Evolutionary conservation across 2,329 filamentous ascomycete genomes (phyloP).

Genomic region (Dactylonectria macrodidyma): DNA sequence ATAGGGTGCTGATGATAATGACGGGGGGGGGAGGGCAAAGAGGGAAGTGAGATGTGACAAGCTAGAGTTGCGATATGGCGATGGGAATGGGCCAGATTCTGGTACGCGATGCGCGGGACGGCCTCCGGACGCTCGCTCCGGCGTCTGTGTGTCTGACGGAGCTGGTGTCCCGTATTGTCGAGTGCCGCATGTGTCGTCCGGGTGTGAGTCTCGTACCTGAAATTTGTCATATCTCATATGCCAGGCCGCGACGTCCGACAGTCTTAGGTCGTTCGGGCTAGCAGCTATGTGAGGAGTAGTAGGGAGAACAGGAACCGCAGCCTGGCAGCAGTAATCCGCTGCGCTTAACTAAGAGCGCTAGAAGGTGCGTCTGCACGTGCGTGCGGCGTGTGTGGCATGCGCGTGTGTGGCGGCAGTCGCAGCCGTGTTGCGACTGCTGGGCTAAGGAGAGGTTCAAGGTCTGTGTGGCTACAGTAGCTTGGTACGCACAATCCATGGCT

Average conservation of each 20-base stretch:
- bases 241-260: background rate
- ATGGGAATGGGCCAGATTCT: slow-evolving; percentile 15
- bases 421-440: background rate
- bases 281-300: background rate
- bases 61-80: background rate
- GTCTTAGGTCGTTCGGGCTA: background rate
- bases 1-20: slow-evolving; percentile 7
- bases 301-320: background rate
- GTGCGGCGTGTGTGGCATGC: slow-evolving; percentile 8
- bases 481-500: slow-evolving; percentile 9
- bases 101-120: background rate
- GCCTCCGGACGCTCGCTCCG: background rate
- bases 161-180: too few relatives aligned
- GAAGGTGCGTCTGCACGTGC: background rate
- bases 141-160: background rate
- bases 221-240: background rate
- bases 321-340: background rate
- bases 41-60: slow-evolving; percentile 19
- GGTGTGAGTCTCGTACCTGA: slow-evolving; percentile 1
- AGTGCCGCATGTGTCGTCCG: background rate
- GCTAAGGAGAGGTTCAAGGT: slow-evolving; percentile 27
- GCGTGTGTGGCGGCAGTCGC: background rate
- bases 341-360: slow-evolving; percentile 2
- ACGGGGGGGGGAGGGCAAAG: slow-evolving; percentile 12
- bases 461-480: slow-evolving; percentile 39